phyloP scores from a whole-genome alignment of 1,284 basidiomycete genomes.

The Tremellales sp. region DNA sequence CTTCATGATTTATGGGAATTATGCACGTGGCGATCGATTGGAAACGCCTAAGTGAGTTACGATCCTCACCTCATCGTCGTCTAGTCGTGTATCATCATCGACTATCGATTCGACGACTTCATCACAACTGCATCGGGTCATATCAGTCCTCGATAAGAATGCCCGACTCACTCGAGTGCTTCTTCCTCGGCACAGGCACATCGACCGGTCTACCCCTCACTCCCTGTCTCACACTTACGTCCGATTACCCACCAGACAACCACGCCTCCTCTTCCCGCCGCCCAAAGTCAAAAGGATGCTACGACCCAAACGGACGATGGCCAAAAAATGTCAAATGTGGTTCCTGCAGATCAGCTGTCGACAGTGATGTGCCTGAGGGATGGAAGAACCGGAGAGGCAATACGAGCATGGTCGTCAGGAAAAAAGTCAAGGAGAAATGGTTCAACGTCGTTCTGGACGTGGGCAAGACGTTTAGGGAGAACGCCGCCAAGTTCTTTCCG shows the following conservation, averaged over 20 bases:
- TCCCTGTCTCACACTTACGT: conserved; percentile 40
- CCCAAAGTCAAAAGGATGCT: conserved; percentile 10
- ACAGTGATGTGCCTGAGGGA: conserved; percentile 34
- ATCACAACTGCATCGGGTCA: too few relatives aligned
- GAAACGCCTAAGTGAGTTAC: too few relatives aligned
- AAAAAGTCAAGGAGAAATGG: conserved; percentile 26
- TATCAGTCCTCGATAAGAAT: too few relatives aligned
- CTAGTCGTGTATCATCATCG: too few relatives aligned
- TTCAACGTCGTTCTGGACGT: conserved; percentile 50
- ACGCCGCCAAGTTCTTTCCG: conserved; percentile 43
- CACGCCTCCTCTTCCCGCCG: conserved; percentile 1
- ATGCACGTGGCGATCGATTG: too few relatives aligned
- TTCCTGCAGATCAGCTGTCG: conserved; percentile 41
- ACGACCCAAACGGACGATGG: conserved; percentile 32
- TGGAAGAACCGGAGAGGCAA: conserved; percentile 48
- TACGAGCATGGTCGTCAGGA: conserved; percentile 38
- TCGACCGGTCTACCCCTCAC: conserved; percentile 46
- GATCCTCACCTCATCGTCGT: too few relatives aligned
- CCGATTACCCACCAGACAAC: conserved; percentile 20
- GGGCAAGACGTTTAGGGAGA: conserved; percentile 49
- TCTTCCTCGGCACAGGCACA: conserved; percentile 48
- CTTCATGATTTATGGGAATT: too few relatives aligned
- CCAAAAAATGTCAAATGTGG: conserved; percentile 39
- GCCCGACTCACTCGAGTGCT: conserved; percentile 30
- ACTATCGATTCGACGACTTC: too few relatives aligned